Conservation (phyloP, 1,284 basidiomycete genomes). For the Tilletia setariae region DNA sequence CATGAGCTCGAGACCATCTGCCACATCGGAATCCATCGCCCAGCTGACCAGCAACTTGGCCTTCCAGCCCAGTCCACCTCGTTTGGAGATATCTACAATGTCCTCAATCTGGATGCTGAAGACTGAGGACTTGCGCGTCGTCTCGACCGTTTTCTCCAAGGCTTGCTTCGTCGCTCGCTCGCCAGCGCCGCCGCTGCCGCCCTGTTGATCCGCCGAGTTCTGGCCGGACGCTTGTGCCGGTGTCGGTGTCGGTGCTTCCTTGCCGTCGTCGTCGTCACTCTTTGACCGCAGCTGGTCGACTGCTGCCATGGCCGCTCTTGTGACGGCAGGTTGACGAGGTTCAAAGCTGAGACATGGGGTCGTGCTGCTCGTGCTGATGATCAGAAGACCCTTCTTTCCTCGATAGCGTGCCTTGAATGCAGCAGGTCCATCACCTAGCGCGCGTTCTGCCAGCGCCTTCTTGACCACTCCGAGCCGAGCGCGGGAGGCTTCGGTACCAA, state of each 20-base stretch:
- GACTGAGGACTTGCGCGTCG: constrained; percentile 26
- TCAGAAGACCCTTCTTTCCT: constrained; percentile 45
- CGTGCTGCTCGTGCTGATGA: constrained; percentile 51
- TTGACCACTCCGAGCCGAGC: constrained; percentile 47
- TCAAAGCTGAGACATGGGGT: constrained; percentile 49
- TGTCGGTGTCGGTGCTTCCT: constrained; percentile 8
- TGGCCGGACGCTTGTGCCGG: too few species aligned
- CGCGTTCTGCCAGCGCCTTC: constrained; percentile 25
- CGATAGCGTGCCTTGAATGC: constrained; percentile 43
- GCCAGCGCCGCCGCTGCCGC: too few species aligned
- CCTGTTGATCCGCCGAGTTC: too few species aligned
- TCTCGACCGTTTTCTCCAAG: constrained; percentile 25
- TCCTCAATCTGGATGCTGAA: constrained; percentile 50
- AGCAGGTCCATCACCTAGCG: constrained; percentile 37
- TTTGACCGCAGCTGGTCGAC: background rate
- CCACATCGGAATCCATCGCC: constrained; percentile 38
- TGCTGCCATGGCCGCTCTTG: constrained; percentile 22
- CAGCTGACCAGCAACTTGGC: constrained; percentile 48
- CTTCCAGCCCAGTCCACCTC: constrained; percentile 54
- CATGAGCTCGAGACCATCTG: constrained; percentile 40
- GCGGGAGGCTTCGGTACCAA: constrained; percentile 43
- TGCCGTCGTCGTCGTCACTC: constrained; percentile 21
- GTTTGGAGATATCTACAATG: constrained; percentile 47
- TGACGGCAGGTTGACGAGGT: constrained; percentile 21
- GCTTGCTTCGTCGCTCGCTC: background rate